Conservation (phyloP, 1,284 basidiomycete species). For the Bondarzewia mesenterica region DNA sequence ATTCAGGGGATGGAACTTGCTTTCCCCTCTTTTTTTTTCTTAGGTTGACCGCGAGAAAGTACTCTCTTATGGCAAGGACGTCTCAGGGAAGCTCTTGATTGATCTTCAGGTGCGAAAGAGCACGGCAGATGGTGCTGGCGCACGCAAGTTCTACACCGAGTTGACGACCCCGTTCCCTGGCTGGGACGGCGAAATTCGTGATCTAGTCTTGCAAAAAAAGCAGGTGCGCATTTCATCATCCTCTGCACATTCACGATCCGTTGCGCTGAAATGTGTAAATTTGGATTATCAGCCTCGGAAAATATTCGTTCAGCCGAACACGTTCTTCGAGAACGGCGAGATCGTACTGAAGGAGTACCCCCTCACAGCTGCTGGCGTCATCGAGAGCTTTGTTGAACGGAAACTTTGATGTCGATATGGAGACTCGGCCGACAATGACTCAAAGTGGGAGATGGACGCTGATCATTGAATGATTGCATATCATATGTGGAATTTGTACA, state of each 20-base stretch:
- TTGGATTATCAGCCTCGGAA: conserved; percentile 60
- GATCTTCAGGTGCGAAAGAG: conserved; percentile 78
- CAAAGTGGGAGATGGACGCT: too few relatives aligned
- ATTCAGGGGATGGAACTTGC: not conserved
- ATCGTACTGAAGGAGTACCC: conserved; percentile 75
- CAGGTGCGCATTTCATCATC: conserved; percentile 35
- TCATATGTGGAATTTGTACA: too few relatives aligned
- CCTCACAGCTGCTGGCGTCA: conserved; percentile 58
- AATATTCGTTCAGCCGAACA: conserved; percentile 77
- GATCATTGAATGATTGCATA: too few relatives aligned
- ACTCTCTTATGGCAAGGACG: conserved; percentile 53
- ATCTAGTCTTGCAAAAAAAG: conserved; percentile 74
- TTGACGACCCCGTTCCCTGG: conserved; percentile 63
- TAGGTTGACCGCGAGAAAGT: conserved; percentile 68
- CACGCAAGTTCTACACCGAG: conserved; percentile 64
- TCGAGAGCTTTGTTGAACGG: conserved; percentile 76
- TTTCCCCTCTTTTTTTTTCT: too few relatives aligned
- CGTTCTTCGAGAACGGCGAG: conserved; percentile 53
- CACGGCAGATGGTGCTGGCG: conserved; percentile 72
- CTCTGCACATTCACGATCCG: not conserved
- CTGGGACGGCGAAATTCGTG: conserved; percentile 70
- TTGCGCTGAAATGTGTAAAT: conserved; percentile 1
- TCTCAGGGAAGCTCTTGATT: conserved; percentile 64
- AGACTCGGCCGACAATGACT: not conserved
- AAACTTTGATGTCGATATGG: conserved; percentile 33